Evolutionary conservation across 2,329 filamentous ascomycete species (phyloP).

Genomic region (Ramichloridium luteum): DNA sequence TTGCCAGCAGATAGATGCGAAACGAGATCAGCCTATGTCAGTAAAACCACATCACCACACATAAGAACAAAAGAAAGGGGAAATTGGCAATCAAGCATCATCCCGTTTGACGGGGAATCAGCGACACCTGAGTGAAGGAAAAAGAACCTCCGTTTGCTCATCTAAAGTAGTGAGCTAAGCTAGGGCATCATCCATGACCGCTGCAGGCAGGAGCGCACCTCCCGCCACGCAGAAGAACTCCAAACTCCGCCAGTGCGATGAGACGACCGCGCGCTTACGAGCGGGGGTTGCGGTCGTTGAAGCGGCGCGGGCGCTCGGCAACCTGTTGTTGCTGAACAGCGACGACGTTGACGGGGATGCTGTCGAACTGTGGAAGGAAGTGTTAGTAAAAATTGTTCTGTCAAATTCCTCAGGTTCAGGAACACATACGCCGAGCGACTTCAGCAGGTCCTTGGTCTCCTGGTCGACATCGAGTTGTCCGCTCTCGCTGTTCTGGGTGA

Average conservation of each 20-base stretch:
- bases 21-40: too few relatives aligned
- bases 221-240: too few relatives aligned
- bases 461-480: slow-evolving; percentile 89
- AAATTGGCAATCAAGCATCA: slow-evolving; percentile 14
- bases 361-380: slow-evolving; percentile 62
- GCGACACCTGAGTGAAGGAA: slow-evolving; percentile 13
- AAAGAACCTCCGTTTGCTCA: too few relatives aligned
- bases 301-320: slow-evolving; percentile 69
- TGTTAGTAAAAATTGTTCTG: not conserved
- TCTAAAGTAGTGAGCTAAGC: too few relatives aligned
- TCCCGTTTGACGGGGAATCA: slow-evolving; percentile 10
- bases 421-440: slow-evolving; percentile 88
- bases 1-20: too few relatives aligned
- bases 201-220: too few relatives aligned
- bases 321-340: slow-evolving; percentile 79
- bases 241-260: too few relatives aligned
- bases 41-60: too few relatives aligned
- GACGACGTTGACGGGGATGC: slow-evolving; percentile 92
- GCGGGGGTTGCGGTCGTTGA: slow-evolving; percentile 48
- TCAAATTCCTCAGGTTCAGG: too few relatives aligned
- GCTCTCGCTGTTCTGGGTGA: slow-evolving; percentile 84
- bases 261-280: slow-evolving; percentile 10
- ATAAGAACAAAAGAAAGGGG: too few relatives aligned
- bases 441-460: slow-evolving; percentile 98
- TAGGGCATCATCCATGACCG: too few relatives aligned